Conservation (phyloP, 2,329 filamentous ascomycete genomes). For the Clathrospora elynae region DNA sequence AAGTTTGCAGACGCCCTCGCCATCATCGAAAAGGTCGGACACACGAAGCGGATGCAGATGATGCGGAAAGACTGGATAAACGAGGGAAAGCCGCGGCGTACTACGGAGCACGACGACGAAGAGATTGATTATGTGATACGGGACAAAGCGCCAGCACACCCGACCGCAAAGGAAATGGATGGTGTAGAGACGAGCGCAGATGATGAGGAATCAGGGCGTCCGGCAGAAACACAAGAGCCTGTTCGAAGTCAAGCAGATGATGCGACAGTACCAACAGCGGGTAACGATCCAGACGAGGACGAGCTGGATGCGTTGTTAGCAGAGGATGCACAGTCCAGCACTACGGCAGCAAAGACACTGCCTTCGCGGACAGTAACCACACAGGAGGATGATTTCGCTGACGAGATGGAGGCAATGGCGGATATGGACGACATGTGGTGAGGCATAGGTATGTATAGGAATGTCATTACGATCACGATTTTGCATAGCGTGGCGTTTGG, state of each 20-base stretch:
- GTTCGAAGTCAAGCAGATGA: slow-evolving; percentile 20
- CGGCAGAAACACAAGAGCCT: neutral
- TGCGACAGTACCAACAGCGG: slow-evolving; percentile 10
- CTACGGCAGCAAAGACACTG: slow-evolving; percentile 13
- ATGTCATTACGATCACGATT: neutral
- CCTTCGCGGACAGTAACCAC: slow-evolving; percentile 13
- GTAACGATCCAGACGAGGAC: slow-evolving; percentile 55
- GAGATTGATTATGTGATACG: slow-evolving; percentile 27
- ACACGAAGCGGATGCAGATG: slow-evolving; percentile 76
- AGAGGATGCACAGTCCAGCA: slow-evolving; percentile 46
- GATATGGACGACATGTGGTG: slow-evolving; percentile 48
- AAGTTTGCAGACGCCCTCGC: slow-evolving; percentile 86
- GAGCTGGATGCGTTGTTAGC: slow-evolving; percentile 62
- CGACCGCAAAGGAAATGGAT: slow-evolving; percentile 15
- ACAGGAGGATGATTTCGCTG: slow-evolving; percentile 45
- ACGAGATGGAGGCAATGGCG: slow-evolving; percentile 49
- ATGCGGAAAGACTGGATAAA: slow-evolving; percentile 84
- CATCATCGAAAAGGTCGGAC: slow-evolving; percentile 93
- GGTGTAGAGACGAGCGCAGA: slow-evolving; percentile 10
- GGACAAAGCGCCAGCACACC: slow-evolving; percentile 6
- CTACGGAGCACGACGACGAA: slow-evolving; percentile 33
- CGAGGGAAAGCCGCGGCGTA: slow-evolving; percentile 64
- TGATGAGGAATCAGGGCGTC: slow-evolving; percentile 4
- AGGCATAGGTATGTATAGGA: neutral
- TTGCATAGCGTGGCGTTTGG: slow-evolving; percentile 38